Percentiles rank a stretch among this genome's conserved stretches.
phyloP scores from a whole-genome alignment of 2,329 filamentous ascomycete species.

The Colletotrichum musae region DNA sequence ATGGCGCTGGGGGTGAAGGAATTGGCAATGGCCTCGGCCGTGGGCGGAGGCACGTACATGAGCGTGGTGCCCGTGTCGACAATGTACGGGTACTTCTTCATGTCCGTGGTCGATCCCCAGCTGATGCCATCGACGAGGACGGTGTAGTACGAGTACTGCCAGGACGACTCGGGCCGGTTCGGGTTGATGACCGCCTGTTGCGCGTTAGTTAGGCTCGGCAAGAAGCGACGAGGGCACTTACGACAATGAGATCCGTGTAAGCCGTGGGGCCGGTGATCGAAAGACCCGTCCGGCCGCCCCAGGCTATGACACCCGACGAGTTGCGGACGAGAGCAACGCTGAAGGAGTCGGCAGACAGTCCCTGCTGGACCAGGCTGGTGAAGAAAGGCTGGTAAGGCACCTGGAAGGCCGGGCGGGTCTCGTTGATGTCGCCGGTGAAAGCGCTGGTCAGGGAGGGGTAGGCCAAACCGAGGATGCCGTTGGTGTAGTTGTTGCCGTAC shows the following conservation, averaged over 20 bases:
- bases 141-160: slow-evolving; percentile 67
- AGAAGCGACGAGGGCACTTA: slow-evolving; percentile 48
- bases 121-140: slow-evolving; percentile 64
- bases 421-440: slow-evolving; percentile 56
- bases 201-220: slow-evolving; percentile 5
- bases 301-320: slow-evolving; percentile 61
- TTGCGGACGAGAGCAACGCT: slow-evolving; percentile 64
- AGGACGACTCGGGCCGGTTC: slow-evolving; percentile 55
- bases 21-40: slow-evolving; percentile 63
- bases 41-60: slow-evolving; percentile 64
- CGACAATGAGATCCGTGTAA: slow-evolving; percentile 61
- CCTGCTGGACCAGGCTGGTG: slow-evolving; percentile 63
- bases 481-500: slow-evolving; percentile 66
- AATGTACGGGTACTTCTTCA: slow-evolving; percentile 63
- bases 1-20: slow-evolving; percentile 62
- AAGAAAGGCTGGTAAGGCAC: slow-evolving; percentile 64
- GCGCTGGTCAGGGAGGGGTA: slow-evolving; percentile 66
- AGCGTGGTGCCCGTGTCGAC: slow-evolving; percentile 68
- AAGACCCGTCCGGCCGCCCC: slow-evolving; percentile 57
- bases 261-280: slow-evolving; percentile 53
- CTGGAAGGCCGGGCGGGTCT: slow-evolving; percentile 56
- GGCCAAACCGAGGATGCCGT: slow-evolving; percentile 65
- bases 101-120: slow-evolving; percentile 59
- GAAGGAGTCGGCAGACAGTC: slow-evolving; percentile 61
- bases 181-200: slow-evolving; percentile 59